Base-by-base conservation (phyloP, 768 basidiomycete genomes). In the Lentinula aciculospora region DNA sequence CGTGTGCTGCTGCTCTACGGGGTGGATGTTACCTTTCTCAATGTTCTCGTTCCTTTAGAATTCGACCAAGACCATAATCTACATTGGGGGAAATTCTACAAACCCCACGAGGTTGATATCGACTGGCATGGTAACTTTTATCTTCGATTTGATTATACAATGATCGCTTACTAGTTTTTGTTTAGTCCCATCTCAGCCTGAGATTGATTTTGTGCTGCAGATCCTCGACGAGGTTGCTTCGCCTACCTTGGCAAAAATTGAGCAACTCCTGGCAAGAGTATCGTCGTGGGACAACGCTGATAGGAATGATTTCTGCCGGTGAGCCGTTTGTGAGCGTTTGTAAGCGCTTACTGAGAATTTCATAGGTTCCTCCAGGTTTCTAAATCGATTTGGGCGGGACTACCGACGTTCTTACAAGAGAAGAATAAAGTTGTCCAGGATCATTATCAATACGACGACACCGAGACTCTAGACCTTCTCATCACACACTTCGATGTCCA, bases 291-390 rank as follows among this genome's bases (percentile, higher is more conserved):
- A 89, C 64, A 81, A 72, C 57, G 71, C 81, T 42, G 76, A 81
- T 60, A 82, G 88, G 39, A 92, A 90, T 64, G 90, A 91, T 67
- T 91, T 92, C 65, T 97, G 94, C 72, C 82, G 93, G 82, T 88
- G 70, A 58, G 76, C 67, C 27, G 1, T n/a, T 32, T 46, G 31
- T 44, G 0, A 44, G 15, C 23, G 19, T 31, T 27, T 56, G 29
- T 15, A 44, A 10, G 40, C 37, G 28, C 27, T 12, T 59, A 54
- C 64, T 32, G 2, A 36, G 9, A 13, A 29, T 6, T 29, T 10
- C n/a, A 21, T 59, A 83, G 91, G 47, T 86, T 83, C 67, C 72
- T 93, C 42, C 81, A 86, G 60, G 81, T 85, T 27, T 82, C 87
- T 17, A 81, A 87, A 63, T 83, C 88, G n/a, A 76, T 89, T 2